A percentile compares a stretch with the other conserved stretches of the same genome.
phyloP scores from a whole-genome alignment of 140 eudicot genomes.

The Bidens hawaiensis region DNA sequence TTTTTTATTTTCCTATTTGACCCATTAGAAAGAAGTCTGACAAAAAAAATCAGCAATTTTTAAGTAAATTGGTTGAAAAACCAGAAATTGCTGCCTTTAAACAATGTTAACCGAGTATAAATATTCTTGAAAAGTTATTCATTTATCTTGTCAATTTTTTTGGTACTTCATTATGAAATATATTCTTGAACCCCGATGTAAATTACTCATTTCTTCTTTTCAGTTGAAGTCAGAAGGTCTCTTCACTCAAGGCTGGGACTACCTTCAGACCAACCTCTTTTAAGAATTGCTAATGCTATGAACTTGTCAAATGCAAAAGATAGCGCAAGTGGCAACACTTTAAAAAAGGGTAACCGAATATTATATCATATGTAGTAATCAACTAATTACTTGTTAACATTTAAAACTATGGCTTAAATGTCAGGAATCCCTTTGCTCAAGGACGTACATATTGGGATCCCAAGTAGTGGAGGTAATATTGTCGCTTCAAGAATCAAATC shows the following conservation, averaged over 20 bases:
- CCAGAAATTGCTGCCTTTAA: not conserved
- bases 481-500: not conserved
- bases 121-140: not conserved
- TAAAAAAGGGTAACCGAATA: conserved; percentile 48
- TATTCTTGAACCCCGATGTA: not conserved
- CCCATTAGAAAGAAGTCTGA: too few relatives aligned
- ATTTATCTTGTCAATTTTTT: not conserved
- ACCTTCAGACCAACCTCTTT: conserved; percentile 86
- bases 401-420: not conserved
- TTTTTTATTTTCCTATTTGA: too few relatives aligned
- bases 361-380: not conserved
- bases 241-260: conserved; percentile 85
- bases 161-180: not conserved
- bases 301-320: conserved; percentile 36
- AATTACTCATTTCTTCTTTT: conserved; percentile 3
- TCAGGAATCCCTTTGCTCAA: conserved; percentile 69
- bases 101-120: not conserved
- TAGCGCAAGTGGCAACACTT: conserved; percentile 38
- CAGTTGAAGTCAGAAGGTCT: conserved; percentile 81
- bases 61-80: not conserved
- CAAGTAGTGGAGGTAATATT: conserved; percentile 72
- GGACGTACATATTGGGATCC: conserved; percentile 86
- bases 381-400: not conserved
- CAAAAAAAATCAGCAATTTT: too few relatives aligned
- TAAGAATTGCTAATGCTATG: conserved; percentile 79